Evolutionary conservation across 169 alveolate species (phyloP).

Genomic region (Cryptosporidium parvum): DNA sequence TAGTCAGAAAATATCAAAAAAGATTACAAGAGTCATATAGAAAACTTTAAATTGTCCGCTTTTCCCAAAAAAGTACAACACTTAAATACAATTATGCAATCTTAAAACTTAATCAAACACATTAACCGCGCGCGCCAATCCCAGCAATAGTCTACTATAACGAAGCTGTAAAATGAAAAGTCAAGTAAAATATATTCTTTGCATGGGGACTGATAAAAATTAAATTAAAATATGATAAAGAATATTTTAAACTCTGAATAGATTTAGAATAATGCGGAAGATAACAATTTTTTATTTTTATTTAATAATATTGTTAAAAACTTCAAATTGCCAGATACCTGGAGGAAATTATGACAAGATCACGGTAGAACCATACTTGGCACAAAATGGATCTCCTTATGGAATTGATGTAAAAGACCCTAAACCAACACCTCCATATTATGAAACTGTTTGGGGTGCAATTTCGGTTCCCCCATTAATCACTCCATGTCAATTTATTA

Average conservation of each 20-base stretch:
- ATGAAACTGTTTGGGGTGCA: slow-evolving; percentile 71
- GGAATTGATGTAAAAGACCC: slow-evolving; percentile 46
- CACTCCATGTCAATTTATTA: slow-evolving; percentile 51
- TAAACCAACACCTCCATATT: slow-evolving; percentile 62
- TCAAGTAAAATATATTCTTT: slow-evolving; percentile 58
- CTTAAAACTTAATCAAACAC: neutral
- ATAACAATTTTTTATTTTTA: neutral
- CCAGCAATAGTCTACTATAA: neutral
- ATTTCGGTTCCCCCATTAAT: slow-evolving; percentile 62
- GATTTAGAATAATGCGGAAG: slow-evolving; percentile 12
- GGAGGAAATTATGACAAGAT: slow-evolving; percentile 25
- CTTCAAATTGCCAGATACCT: slow-evolving; percentile 4
- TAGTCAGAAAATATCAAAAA: neutral
- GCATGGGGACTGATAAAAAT: slow-evolving; percentile 59
- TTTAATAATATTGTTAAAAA: neutral
- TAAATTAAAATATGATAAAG: slow-evolving; percentile 2
- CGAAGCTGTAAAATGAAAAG: neutral
- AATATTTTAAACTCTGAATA: neutral
- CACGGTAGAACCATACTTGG: slow-evolving; percentile 40
- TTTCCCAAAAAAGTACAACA: neutral
- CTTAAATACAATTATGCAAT: neutral
- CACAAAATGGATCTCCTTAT: slow-evolving; percentile 73
- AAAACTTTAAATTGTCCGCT: neutral
- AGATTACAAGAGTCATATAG: neutral
- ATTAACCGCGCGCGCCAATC: slow-evolving; percentile 10